Conservation (phyloP, 257 asterid genomes). For the Salvia splendens region DNA sequence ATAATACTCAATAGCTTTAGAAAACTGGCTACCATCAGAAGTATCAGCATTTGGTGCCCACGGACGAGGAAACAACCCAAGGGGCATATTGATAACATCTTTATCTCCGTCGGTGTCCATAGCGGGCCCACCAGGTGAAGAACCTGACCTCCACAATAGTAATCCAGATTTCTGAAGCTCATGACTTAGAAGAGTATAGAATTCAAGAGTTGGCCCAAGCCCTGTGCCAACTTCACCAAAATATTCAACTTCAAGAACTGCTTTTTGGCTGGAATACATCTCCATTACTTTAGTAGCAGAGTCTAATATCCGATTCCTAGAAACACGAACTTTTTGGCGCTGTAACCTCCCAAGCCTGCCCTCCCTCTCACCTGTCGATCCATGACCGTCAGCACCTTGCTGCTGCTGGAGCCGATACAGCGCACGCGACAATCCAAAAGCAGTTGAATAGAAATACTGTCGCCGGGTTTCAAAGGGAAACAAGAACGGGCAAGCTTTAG, state of each 20-base stretch:
- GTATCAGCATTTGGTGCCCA: constrained; percentile 73
- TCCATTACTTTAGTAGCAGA: constrained; percentile 99
- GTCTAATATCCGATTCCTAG: constrained; percentile 85
- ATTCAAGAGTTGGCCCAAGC: constrained; percentile 96
- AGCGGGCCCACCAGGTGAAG: constrained; percentile 41
- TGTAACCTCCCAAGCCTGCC: constrained; percentile 84
- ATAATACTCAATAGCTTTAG: constrained; percentile 69
- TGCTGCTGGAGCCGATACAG: constrained; percentile 93
- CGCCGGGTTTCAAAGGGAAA: constrained; percentile 98
- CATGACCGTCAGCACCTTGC: constrained; percentile 93
- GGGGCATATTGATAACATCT: constrained; percentile 73
- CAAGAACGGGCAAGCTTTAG: constrained; percentile 96
- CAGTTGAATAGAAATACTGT: constrained; percentile 96
- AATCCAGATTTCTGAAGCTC: constrained; percentile 86
- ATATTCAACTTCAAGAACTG: constrained; percentile 98
- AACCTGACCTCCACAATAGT: constrained; percentile 85
- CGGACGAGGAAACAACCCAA: constrained; percentile 94
- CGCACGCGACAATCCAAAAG: constrained; percentile 96
- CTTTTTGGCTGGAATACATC: constrained; percentile 96
- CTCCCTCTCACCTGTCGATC: constrained; percentile 77
- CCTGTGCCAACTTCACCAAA: constrained; percentile 99
- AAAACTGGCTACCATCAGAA: constrained; percentile 64
- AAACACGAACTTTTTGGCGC: constrained; percentile 98
- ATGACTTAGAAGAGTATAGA: constrained; percentile 90
- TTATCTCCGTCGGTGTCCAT: constrained; percentile 61